Evolutionary conservation across 2,329 filamentous ascomycete species (phyloP).

Genomic region (Aspergillus novoparasiticus): DNA sequence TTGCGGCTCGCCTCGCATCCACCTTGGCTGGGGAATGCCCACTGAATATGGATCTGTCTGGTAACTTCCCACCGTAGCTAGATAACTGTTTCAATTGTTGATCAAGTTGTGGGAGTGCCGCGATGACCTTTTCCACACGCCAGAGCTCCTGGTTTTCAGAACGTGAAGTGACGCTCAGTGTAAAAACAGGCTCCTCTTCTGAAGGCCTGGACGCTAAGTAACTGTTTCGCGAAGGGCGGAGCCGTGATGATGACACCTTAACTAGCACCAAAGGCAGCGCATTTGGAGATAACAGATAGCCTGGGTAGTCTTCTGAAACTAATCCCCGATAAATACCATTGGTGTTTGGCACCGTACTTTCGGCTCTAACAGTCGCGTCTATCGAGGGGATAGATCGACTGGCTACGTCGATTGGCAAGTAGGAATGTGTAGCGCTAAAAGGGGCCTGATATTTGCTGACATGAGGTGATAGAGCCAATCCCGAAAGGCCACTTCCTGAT

Average conservation of each 20-base stretch:
- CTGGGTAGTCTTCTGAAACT: constrained; percentile 82
- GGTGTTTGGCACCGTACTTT: constrained; percentile 38
- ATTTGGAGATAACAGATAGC: constrained; percentile 82
- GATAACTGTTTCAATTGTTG: constrained; percentile 73
- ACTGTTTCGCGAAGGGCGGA: constrained; percentile 87
- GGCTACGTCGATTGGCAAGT: constrained; percentile 12
- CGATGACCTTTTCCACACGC: constrained; percentile 90
- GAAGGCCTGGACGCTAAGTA: constrained; percentile 75
- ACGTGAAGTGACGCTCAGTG: constrained; percentile 79
- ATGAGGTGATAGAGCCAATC: constrained; percentile 68
- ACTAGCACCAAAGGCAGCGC: constrained; percentile 83
- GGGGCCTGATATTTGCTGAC: constrained; percentile 73
- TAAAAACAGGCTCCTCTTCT: constrained; percentile 94
- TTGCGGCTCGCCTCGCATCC: constrained; percentile 77
- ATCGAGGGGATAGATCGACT: constrained; percentile 37
- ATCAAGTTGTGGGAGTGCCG: constrained; percentile 79
- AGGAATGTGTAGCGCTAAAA: constrained; percentile 58
- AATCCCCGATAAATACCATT: constrained; percentile 72
- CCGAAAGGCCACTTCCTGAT: constrained; percentile 56
- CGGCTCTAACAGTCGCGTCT: constrained; percentile 38
- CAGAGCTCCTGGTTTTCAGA: constrained; percentile 70
- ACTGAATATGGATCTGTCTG: constrained; percentile 82
- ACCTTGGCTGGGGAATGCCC: constrained; percentile 93
- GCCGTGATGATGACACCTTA: constrained; percentile 88
- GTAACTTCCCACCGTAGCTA: constrained; percentile 73